Conservation (phyloP, 257 asterid genomes). For the Solanum piurae region DNA sequence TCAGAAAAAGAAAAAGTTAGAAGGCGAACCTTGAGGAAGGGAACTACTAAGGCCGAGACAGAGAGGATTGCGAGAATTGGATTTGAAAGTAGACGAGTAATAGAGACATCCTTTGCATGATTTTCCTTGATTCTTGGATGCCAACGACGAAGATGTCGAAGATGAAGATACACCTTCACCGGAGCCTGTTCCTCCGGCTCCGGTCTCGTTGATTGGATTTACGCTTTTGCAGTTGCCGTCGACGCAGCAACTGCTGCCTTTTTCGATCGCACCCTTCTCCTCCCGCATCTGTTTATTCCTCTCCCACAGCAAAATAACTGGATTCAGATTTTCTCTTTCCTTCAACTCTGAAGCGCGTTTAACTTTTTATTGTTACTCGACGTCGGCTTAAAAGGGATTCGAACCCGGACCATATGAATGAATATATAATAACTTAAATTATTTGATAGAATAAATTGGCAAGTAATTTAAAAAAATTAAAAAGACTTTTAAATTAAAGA, state of each 20-base stretch:
- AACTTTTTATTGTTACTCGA: neutral
- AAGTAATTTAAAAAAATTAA: too few relatives aligned
- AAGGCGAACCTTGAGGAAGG: slow-evolving; percentile 46
- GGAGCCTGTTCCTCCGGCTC: neutral
- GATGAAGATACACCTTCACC: slow-evolving; percentile 4
- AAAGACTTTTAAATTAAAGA: too few relatives aligned
- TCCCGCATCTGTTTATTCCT: neutral
- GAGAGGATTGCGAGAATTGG: slow-evolving; percentile 62
- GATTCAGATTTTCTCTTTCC: neutral
- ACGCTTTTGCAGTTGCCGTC: slow-evolving; percentile 9
- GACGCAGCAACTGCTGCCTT: neutral
- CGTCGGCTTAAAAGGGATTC: neutral
- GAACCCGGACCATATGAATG: neutral
- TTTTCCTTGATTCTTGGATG: slow-evolving; percentile 29
- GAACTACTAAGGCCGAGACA: slow-evolving; percentile 81
- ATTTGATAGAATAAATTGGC: neutral
- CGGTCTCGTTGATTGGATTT: slow-evolving; percentile 3
- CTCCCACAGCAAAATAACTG: neutral
- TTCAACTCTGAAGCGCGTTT: neutral
- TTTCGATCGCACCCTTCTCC: neutral
- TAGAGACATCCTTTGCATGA: slow-evolving; percentile 80
- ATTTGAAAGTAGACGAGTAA: slow-evolving; percentile 55
- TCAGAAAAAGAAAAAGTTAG: neutral
- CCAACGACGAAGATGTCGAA: neutral
- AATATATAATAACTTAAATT: too few relatives aligned